Evolutionary conservation across 2,329 filamentous ascomycete genomes (phyloP).

Genomic region (Epichloe hybrida): DNA sequence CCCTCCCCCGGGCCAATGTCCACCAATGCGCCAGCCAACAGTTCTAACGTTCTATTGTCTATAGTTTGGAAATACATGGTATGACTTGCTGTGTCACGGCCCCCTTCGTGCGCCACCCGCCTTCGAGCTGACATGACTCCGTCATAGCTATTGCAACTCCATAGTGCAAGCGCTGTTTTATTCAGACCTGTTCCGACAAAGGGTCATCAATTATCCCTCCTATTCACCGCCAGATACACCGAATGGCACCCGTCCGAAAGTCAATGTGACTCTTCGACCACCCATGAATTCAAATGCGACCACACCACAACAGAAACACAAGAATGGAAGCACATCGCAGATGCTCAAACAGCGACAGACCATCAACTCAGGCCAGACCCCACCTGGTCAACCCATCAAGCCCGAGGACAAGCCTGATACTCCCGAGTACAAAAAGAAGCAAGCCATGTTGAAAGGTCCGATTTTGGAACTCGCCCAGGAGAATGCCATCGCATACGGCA

Average conservation of each 20-base stretch:
- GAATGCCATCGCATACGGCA: constrained; percentile 68
- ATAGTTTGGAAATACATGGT: constrained; percentile 97
- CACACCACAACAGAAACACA: constrained; percentile 30
- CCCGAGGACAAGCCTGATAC: constrained; percentile 91
- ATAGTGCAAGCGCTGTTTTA: constrained; percentile 96
- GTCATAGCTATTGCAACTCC: constrained; percentile 83
- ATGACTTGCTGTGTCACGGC: constrained; percentile 16
- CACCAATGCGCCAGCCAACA: background rate
- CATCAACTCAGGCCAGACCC: constrained; percentile 38
- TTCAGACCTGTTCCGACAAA: constrained; percentile 83
- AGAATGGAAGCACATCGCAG: constrained; percentile 40
- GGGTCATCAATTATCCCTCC: constrained; percentile 81
- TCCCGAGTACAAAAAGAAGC: constrained; percentile 95
- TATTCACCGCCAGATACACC: constrained; percentile 57
- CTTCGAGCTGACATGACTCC: background rate
- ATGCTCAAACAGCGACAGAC: constrained; percentile 42
- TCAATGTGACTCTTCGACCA: constrained; percentile 49
- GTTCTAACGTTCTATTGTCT: background rate
- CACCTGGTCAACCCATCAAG: constrained; percentile 43
- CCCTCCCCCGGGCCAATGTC: background rate
- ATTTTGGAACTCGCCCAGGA: constrained; percentile 75
- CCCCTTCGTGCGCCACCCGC: background rate
- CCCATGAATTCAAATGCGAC: constrained; percentile 35
- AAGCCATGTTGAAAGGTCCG: constrained; percentile 76
- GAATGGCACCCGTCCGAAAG: constrained; percentile 40